Conservation (phyloP, 2,329 filamentous ascomycete species). For the Juglanconis juglandina region DNA sequence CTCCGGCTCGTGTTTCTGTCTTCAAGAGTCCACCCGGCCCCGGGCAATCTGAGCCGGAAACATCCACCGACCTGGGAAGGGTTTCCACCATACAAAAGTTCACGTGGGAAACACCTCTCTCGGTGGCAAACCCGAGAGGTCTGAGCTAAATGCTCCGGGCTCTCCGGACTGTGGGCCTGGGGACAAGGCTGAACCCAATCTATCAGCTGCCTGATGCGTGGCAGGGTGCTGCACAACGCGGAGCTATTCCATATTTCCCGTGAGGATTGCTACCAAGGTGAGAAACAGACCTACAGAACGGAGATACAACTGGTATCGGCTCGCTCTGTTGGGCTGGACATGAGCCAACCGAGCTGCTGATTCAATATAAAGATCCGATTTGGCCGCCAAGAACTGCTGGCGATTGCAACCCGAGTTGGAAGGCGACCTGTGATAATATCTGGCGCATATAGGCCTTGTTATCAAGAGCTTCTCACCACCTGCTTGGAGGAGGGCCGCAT, state of each 20-base stretch:
- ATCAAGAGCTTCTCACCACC: background rate
- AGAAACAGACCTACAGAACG: too few relatives aligned
- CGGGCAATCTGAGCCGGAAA: too few relatives aligned
- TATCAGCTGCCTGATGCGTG: background rate
- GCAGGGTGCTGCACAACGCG: background rate
- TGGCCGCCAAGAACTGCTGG: background rate
- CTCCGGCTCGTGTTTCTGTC: background rate
- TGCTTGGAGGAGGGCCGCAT: background rate
- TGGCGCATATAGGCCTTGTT: background rate
- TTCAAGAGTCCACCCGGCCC: background rate
- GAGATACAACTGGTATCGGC: too few relatives aligned
- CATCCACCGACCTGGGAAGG: background rate
- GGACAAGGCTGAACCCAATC: conserved; percentile 1
- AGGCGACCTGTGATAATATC: conserved; percentile 2
- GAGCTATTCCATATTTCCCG: background rate
- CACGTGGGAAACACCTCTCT: background rate
- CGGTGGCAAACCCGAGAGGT: background rate
- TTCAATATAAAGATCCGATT: background rate
- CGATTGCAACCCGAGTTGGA: background rate
- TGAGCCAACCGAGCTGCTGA: background rate
- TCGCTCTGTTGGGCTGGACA: background rate
- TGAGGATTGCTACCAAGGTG: too few relatives aligned
- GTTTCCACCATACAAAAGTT: background rate
- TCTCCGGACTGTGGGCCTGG: background rate
- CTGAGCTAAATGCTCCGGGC: background rate